Evolutionary conservation across 352 stramenopile genomes (phyloP).

Genomic region (Lagenidium sp.): DNA sequence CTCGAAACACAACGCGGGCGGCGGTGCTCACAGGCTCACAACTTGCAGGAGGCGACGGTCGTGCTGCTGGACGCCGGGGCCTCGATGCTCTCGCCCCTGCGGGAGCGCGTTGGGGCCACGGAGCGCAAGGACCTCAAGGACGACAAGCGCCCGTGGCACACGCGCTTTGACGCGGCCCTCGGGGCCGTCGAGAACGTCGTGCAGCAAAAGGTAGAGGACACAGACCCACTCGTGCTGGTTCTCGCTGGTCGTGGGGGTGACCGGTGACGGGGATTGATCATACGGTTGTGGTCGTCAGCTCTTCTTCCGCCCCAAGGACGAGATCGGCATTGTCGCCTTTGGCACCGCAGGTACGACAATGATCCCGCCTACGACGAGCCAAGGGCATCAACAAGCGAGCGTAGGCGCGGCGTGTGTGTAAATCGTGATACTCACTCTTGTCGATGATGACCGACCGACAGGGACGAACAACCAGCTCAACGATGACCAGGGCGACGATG

Average conservation of each 20-base stretch:
- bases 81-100: constrained; percentile 50
- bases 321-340: constrained; percentile 71
- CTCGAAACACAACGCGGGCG: background rate
- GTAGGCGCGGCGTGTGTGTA: no score
- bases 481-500: constrained; percentile 42
- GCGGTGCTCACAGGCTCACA: background rate
- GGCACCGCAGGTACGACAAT: constrained; percentile 32
- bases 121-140: constrained; percentile 11
- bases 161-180: constrained; percentile 51
- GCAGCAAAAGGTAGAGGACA: constrained; percentile 46
- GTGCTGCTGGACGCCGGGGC: constrained; percentile 55
- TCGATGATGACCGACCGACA: no score
- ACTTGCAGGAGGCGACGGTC: constrained; percentile 46
- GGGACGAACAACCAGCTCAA: constrained; percentile 79
- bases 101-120: constrained; percentile 18
- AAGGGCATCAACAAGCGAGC: no score
- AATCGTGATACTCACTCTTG: no score
- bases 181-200: constrained; percentile 47
- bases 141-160: constrained; percentile 12
- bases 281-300: no score
- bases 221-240: background rate
- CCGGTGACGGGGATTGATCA: no score
- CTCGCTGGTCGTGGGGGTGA: no score
- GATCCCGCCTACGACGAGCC: background rate
- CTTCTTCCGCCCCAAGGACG: constrained; percentile 75